Evolutionary conservation across 805 yeast species (phyloP).

Genomic region (Priceomyces melissophilus): DNA sequence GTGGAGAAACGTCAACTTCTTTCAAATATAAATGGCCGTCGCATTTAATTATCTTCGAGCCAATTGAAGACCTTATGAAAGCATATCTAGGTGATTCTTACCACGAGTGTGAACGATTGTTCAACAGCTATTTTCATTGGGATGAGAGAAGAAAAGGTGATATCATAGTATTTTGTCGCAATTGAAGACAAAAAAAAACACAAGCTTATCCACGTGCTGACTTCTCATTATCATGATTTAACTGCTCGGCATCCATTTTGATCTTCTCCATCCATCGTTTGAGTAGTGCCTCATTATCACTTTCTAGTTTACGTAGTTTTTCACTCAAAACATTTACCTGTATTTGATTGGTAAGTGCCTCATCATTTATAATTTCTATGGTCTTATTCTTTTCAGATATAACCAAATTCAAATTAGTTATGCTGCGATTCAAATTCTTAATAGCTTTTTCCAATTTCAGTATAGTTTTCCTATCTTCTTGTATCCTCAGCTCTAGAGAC

Average conservation of each 20-base stretch:
- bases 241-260: slow-evolving; percentile 54
- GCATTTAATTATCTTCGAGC: slow-evolving; percentile 69
- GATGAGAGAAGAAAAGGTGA: slow-evolving; percentile 79
- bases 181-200: no score
- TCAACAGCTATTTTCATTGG: slow-evolving; percentile 84
- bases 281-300: slow-evolving; percentile 51
- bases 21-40: slow-evolving; percentile 55
- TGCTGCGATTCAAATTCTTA: slow-evolving; percentile 14
- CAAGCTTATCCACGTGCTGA: not conserved
- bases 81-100: slow-evolving; percentile 43
- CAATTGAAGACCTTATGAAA: slow-evolving; percentile 47
- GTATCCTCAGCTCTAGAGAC: slow-evolving; percentile 14
- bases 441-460: slow-evolving; percentile 15
- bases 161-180: slow-evolving; percentile 54
- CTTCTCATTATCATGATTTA: slow-evolving; percentile 46
- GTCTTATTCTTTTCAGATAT: slow-evolving; percentile 50
- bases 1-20: not conserved
- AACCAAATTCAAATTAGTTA: slow-evolving; percentile 24
- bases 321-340: slow-evolving; percentile 48
- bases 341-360: slow-evolving; percentile 55
- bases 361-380: slow-evolving; percentile 63
- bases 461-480: slow-evolving; percentile 8
- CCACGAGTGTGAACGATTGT: slow-evolving; percentile 50
- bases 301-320: slow-evolving; percentile 35
- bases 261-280: slow-evolving; percentile 42